A percentile compares a stretch with the other conserved stretches of the same genome.
phyloP scores from a whole-genome alignment of 495 filamentous ascomycete genomes.

The Lepidopterella palustris region DNA sequence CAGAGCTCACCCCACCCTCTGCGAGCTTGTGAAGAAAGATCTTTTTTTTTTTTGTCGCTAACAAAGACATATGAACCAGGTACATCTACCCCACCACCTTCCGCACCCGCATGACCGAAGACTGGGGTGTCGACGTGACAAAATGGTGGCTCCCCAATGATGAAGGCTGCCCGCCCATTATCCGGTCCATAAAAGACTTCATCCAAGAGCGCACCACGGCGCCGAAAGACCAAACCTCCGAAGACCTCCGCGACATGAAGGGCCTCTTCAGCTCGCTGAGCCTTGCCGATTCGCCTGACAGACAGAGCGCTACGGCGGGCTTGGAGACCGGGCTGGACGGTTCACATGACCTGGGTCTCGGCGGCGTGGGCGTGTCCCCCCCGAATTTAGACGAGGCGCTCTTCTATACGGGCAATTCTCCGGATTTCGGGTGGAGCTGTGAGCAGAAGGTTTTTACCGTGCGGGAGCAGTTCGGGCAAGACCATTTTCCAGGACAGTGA shows the following conservation, averaged over 20 bases:
- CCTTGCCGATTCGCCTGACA: conserved; percentile 23
- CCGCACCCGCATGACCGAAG: conserved; percentile 62
- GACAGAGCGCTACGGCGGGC: not conserved
- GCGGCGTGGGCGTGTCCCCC: not conserved
- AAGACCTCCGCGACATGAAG: conserved; percentile 69
- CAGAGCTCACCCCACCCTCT: not conserved
- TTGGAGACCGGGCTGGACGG: not conserved
- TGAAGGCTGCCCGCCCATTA: conserved; percentile 61
- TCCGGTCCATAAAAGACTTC: conserved; percentile 70
- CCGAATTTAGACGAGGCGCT: conserved; percentile 17
- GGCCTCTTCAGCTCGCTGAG: conserved; percentile 51
- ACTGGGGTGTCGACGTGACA: conserved; percentile 62
- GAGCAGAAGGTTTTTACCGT: not conserved
- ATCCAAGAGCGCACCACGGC: conserved; percentile 60
- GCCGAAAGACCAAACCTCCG: conserved; percentile 54
- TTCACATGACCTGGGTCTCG: conserved; percentile 8
- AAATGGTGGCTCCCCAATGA: conserved; percentile 87
- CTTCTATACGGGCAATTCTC: conserved; percentile 23
- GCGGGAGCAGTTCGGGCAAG: not conserved
- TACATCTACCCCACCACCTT: conserved; percentile 74
- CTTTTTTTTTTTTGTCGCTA: not conserved
- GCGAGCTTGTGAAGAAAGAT: not conserved
- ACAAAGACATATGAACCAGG: conserved; percentile 41
- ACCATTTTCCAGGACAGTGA: not conserved
- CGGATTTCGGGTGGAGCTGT: conserved; percentile 20